Base-by-base conservation (phyloP, 202 grass and related monocot species). In the Carex arenaria region DNA sequence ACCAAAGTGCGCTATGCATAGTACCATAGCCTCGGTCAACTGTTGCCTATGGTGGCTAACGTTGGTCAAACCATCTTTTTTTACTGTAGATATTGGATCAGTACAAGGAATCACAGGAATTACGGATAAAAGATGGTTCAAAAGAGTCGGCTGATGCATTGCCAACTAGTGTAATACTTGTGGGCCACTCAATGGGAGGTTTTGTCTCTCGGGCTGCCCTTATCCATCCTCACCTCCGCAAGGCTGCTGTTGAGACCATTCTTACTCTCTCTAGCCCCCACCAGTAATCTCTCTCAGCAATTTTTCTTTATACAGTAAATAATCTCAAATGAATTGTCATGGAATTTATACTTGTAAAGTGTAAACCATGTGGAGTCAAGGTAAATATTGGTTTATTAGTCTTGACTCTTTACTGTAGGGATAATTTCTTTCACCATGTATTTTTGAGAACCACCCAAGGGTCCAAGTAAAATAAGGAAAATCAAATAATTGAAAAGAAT, bases 141-240 rank as follows among this genome's bases (percentile, higher is more conserved):
- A 86, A 90, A 68, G 80, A 52, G 79, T 76, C 87, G 45, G 84
- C 85, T 85, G 62, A 26, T 85, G 80, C 79, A 65, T 83, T 93
- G 80, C 96, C 96, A 43, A 88, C 86, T 53, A 92, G 88, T 90
- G 89, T 98, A 65, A 95, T 98, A 85, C 83, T 98, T 36, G 88
- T 98, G 87, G 96, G 96, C 18, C 96, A 98, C 87, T 98, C 96
- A 12, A 98, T 98, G 96, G 96, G 96, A 85, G 96, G 96, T 85
- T 98, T 98, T 89, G 96, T 98, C 7, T 93, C 96, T 82, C 92
- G 96, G 91, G 93, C 96, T 84, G 90, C 96, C 85, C 78, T 88
- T 83, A 85, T 95, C 38, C 96, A 98, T 72, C 85, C 93, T 18
- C 79, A 84, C 78, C 87, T 98, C 30, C 89, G 91, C 76, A 95